phyloP scores from a whole-genome alignment of 495 filamentous ascomycete genomes.

The Hypoxylon perforatum region DNA sequence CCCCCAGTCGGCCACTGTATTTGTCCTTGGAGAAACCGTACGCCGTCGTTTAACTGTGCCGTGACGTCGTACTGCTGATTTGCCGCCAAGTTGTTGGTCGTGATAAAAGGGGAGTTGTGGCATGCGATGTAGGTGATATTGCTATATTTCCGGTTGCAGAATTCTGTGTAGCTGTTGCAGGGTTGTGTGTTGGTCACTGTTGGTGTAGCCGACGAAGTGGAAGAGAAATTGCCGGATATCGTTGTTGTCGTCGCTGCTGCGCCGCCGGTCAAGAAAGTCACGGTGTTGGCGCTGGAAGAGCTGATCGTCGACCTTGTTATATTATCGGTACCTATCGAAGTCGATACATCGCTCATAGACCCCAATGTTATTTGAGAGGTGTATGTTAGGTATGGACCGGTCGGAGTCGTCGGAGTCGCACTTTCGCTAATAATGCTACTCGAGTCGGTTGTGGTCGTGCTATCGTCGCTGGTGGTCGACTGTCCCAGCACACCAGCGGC shows the following conservation, averaged over 20 bases:
- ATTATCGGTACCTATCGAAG: constrained; percentile 53
- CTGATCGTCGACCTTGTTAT: constrained; percentile 48
- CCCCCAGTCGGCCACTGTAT: constrained; percentile 60
- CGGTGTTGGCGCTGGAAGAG: constrained; percentile 41
- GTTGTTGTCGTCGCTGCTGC: constrained; percentile 46
- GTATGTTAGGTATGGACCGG: constrained; percentile 52
- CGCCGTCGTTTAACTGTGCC: constrained; percentile 84
- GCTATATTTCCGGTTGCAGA: constrained; percentile 83
- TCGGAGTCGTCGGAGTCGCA: constrained; percentile 50
- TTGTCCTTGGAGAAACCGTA: constrained; percentile 92
- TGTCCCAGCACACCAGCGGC: constrained; percentile 37
- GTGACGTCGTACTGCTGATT: constrained; percentile 80
- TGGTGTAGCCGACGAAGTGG: constrained; percentile 54
- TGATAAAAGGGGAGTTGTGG: constrained; percentile 87
- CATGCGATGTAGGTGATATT: constrained; percentile 90
- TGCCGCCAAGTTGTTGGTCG: constrained; percentile 73
- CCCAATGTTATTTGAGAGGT: constrained; percentile 50
- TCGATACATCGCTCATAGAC: constrained; percentile 24
- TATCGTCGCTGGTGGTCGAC: constrained; percentile 41
- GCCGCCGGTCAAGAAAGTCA: constrained; percentile 59
- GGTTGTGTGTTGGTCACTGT: constrained; percentile 73
- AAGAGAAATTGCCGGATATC: constrained; percentile 44
- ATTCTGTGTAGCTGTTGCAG: constrained; percentile 88
- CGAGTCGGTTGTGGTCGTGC: constrained; percentile 52
- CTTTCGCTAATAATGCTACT: constrained; percentile 28